Conservation (phyloP, 768 basidiomycete genomes). For the Lepiota subincarnata region DNA sequence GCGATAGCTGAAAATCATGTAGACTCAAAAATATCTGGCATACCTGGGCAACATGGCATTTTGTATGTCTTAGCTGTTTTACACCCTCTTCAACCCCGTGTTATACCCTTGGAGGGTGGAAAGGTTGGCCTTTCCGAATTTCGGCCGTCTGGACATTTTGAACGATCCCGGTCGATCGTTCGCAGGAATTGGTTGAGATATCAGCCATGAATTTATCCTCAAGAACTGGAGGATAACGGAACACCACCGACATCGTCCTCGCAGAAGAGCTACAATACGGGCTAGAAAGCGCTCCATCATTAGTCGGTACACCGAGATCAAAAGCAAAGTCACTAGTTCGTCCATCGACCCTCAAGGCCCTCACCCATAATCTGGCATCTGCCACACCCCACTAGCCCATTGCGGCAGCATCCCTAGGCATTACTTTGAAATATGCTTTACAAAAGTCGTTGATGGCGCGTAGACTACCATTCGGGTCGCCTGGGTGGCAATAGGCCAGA, state of each 20-base stretch:
- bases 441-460: slow-evolving; percentile 99
- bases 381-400: slow-evolving; percentile 99
- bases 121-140: slow-evolving; percentile 90
- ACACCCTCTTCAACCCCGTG: slow-evolving; percentile 92
- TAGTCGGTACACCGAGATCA: neutral
- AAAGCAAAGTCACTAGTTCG: slow-evolving; percentile 50
- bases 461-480: slow-evolving; percentile 76
- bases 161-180: slow-evolving; percentile 84
- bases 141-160: slow-evolving; percentile 99
- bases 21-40: slow-evolving; percentile 13
- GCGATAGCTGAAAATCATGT: slow-evolving; percentile 2
- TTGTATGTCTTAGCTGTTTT: slow-evolving; percentile 98
- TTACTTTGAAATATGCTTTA: slow-evolving; percentile 98
- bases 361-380: slow-evolving; percentile 99
- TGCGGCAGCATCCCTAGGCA: slow-evolving; percentile 78
- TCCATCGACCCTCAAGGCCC: slow-evolving; percentile 65
- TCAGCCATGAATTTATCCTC: slow-evolving; percentile 92
- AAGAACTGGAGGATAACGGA: slow-evolving; percentile 93
- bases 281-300: slow-evolving; percentile 39
- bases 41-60: slow-evolving; percentile 91
- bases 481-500: slow-evolving; percentile 52
- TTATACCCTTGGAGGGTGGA: slow-evolving; percentile 90
- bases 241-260: slow-evolving; percentile 98
- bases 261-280: slow-evolving; percentile 94
- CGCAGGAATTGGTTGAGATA: slow-evolving; percentile 99